Conservation (phyloP, 495 filamentous ascomycete genomes). For the Penicillium tannophilum region DNA sequence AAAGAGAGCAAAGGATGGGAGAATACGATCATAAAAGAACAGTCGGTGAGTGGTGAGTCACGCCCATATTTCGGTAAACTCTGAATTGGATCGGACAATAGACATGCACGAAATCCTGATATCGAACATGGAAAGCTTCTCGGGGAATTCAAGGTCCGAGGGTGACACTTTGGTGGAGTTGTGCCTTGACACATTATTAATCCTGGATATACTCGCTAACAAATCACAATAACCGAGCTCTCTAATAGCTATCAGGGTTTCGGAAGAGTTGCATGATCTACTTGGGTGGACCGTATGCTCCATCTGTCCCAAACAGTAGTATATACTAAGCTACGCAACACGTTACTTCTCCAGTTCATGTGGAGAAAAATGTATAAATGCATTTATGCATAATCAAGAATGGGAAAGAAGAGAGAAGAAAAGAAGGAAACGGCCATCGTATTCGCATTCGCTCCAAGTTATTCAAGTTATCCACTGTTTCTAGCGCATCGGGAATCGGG, state of each 20-base stretch:
- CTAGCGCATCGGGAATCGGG: neutral
- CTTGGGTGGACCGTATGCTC: too few relatives aligned
- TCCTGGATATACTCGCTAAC: neutral
- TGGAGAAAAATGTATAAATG: too few relatives aligned
- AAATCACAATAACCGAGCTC: neutral
- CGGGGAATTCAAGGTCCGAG: neutral
- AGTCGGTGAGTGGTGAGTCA: neutral
- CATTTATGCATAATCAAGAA: neutral
- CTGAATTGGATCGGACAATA: neutral
- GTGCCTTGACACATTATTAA: neutral
- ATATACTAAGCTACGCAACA: too few relatives aligned
- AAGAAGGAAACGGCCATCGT: neutral
- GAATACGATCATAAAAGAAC: neutral
- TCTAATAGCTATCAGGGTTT: neutral
- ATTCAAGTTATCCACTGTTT: neutral
- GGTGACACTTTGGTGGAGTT: neutral
- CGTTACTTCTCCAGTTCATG: too few relatives aligned
- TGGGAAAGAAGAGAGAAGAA: neutral
- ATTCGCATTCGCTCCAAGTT: neutral
- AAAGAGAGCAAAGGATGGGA: neutral
- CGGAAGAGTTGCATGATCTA: too few relatives aligned
- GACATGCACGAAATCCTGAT: neutral
- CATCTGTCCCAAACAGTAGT: too few relatives aligned
- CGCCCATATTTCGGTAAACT: neutral
- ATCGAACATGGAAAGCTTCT: neutral